Conservation (phyloP, 2,329 filamentous ascomycete species). For the Niveomyces coronatus region DNA sequence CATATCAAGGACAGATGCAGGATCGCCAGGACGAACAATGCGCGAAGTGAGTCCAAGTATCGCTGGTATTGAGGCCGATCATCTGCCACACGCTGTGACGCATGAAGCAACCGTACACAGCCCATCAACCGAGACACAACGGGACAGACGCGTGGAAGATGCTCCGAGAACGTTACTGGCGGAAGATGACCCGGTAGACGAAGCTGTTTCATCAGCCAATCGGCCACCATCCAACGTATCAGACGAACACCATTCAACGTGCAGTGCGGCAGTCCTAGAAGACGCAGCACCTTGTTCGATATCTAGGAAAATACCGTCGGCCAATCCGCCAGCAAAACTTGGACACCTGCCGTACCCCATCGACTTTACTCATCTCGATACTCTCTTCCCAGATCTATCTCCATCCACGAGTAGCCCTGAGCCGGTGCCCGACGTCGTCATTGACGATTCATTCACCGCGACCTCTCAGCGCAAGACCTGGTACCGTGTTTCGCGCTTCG, state of each 20-base stretch:
- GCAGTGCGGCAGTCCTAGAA: too few species aligned
- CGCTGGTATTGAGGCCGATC: too few species aligned
- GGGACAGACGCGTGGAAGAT: too few species aligned
- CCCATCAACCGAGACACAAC: too few species aligned
- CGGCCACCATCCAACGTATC: too few species aligned
- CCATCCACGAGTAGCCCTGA: conserved; percentile 20
- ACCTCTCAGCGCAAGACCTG: conserved; percentile 52
- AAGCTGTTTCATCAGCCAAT: not conserved
- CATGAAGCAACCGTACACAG: too few species aligned
- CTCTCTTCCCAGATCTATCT: conserved; percentile 21
- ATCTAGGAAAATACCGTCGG: not conserved
- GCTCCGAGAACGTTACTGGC: too few species aligned
- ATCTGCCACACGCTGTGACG: too few species aligned
- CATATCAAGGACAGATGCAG: conserved; percentile 20
- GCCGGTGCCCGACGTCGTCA: conserved; percentile 33
- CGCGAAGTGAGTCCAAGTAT: not conserved
- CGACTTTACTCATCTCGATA: conserved; percentile 23
- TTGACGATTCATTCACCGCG: conserved; percentile 42
- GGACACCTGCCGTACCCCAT: conserved; percentile 18
- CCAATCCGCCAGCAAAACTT: not conserved
- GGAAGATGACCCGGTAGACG: not conserved
- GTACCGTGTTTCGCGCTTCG: conserved; percentile 53
- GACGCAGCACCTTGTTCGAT: not conserved
- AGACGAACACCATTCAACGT: too few species aligned
- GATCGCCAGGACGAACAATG: not conserved